Conservation (phyloP, 768 basidiomycete genomes). For the Suillus subalutaceus region DNA sequence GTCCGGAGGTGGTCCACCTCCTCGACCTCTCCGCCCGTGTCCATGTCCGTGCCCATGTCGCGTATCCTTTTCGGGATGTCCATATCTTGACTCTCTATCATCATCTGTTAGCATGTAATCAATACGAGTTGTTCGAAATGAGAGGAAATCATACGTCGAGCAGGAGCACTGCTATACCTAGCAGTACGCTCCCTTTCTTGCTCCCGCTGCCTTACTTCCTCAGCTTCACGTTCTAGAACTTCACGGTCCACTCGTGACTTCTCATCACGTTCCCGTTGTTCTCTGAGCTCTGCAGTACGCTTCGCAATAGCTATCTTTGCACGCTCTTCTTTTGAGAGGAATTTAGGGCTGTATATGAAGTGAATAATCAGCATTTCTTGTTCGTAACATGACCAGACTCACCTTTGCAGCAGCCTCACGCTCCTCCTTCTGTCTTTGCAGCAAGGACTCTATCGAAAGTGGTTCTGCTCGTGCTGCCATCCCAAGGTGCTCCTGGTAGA, state of each 20-base stretch:
- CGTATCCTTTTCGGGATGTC: slow-evolving; percentile 52
- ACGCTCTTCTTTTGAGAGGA: slow-evolving; percentile 90
- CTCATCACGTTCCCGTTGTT: slow-evolving; percentile 70
- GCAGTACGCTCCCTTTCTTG: slow-evolving; percentile 37
- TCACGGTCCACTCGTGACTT: slow-evolving; percentile 62
- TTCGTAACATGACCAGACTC: slow-evolving; percentile 11
- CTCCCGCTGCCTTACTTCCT: slow-evolving; percentile 60
- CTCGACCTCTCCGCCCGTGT: slow-evolving; percentile 48
- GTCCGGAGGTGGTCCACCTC: slow-evolving; percentile 36
- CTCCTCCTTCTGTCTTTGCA: slow-evolving; percentile 86
- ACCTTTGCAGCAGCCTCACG: slow-evolving; percentile 92
- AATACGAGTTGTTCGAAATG: slow-evolving; percentile 2
- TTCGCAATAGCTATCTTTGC: slow-evolving; percentile 87
- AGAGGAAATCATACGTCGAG: slow-evolving; percentile 32
- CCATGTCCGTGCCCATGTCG: slow-evolving; percentile 40
- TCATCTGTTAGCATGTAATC: slow-evolving; percentile 43
- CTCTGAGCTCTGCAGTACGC: slow-evolving; percentile 80
- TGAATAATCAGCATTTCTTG: slow-evolving; percentile 6
- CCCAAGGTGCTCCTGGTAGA: slow-evolving; percentile 14
- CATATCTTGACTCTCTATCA: slow-evolving; percentile 47
- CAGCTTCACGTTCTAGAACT: slow-evolving; percentile 74
- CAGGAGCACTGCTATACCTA: slow-evolving; percentile 47
- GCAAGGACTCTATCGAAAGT: slow-evolving; percentile 83
- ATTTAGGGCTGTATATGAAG: slow-evolving; percentile 75
- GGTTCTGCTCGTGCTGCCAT: slow-evolving; percentile 66